Evolutionary conservation across 345 rosid genomes (phyloP).

Genomic region (Rubroshorea leprosula): DNA sequence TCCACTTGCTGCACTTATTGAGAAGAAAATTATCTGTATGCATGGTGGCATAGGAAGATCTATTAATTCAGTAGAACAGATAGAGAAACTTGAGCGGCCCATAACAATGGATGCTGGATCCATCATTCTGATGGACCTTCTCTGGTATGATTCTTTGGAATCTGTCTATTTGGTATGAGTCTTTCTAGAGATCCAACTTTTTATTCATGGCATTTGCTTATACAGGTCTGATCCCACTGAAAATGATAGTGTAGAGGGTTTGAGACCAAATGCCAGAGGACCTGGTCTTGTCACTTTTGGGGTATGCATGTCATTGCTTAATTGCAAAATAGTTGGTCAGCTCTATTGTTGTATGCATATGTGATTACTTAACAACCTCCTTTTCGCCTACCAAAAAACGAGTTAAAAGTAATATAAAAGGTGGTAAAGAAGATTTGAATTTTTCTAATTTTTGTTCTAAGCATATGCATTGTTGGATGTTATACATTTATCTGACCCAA

Average conservation of each 20-base stretch:
- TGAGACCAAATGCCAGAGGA: slow-evolving; percentile 99
- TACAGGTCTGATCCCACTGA: slow-evolving; percentile 99
- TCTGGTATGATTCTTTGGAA: slow-evolving; percentile 19
- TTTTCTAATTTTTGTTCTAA: no score
- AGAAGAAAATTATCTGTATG: slow-evolving; percentile 97
- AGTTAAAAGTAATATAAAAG: no score
- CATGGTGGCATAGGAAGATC: slow-evolving; percentile 99
- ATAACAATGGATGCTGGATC: no score
- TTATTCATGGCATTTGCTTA: slow-evolving; percentile 1
- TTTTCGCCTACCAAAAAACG: no score
- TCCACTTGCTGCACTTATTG: slow-evolving; percentile 95
- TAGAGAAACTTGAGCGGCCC: slow-evolving; percentile 86
- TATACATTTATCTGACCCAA: neutral
- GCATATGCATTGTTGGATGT: neutral
- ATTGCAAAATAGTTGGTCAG: neutral
- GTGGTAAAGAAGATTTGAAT: no score
- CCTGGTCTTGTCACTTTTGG: slow-evolving; percentile 99
- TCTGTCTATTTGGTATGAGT: slow-evolving; percentile 4
- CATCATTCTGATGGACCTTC: no score
- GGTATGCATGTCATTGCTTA: slow-evolving; percentile 38
- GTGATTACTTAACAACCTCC: no score
- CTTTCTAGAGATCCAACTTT: neutral
- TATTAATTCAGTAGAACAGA: slow-evolving; percentile 84
- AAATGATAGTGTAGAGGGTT: slow-evolving; percentile 91
- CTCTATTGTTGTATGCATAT: no score